Base-by-base conservation (phyloP, 2,329 filamentous ascomycete species). In the Mariannaea sp. region DNA sequence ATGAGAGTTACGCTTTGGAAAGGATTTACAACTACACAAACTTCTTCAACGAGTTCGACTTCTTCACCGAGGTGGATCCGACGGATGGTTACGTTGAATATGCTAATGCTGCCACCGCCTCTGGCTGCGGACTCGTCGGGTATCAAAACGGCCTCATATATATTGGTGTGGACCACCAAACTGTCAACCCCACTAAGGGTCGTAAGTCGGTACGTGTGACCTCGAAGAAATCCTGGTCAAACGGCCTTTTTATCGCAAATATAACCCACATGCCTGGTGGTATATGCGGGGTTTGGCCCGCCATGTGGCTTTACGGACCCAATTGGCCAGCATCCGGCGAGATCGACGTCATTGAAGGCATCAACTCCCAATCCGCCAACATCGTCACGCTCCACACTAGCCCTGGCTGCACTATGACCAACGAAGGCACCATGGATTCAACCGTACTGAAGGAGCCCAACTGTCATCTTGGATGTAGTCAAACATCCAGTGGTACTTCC, bases 331-430 rank as follows among this genome's bases (percentile, higher is more conserved):
- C 68, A 39, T 73, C 75, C 13, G 87, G 86, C 48, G 87, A 89
- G 71, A 86, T 90, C 61, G 87, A 90, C 68, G 86, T 90, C 61
- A 83, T 90, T 61, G 87, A 90, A 72, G 86, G 85, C 30, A 84
- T 89, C 59, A 87, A 88, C 72, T 70, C 74, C 33, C 77, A 81
- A 54, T 65, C 71, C 3, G 73, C 75, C 52, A 81, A 87, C 67
- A 71, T 76, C 38, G 76, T 89, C 71, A 83, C 86, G 26, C 75
- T 90, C 24, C 83, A 88, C 73, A 88, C 86, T 2, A 70, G 70
- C n/a, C 56, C 74, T 4, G 80, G 80, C 39, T 89, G 86, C 71
- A 71, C 69, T 22, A 78, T 87, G 62, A 62, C 66, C 50, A 74
- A 73, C 63, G 66, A 66, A 4, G 79, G 77, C 35, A 71, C 75